Conservation (phyloP, 2,329 filamentous ascomycete genomes). For the Alternaria burnsii region DNA sequence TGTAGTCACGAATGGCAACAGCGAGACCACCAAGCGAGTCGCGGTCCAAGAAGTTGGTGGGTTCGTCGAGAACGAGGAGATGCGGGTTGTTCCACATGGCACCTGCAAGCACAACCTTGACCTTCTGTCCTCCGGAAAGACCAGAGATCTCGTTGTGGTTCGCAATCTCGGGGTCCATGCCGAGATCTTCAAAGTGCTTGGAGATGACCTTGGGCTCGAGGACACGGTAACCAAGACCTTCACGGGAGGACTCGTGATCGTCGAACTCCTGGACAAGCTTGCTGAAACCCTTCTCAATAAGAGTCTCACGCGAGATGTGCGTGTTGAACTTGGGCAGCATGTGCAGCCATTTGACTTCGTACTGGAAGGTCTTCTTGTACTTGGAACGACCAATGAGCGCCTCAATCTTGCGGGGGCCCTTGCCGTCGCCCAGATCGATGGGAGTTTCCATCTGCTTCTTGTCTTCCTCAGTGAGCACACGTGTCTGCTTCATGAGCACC, state of each 20-base stretch:
- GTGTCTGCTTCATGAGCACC: conserved; percentile 96
- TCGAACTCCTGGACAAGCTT: conserved; percentile 98
- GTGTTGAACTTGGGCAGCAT: conserved; percentile 93
- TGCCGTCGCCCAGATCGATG: conserved; percentile 85
- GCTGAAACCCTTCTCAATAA: conserved; percentile 83
- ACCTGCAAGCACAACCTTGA: conserved; percentile 96
- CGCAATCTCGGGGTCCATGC: conserved; percentile 95
- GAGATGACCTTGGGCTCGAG: conserved; percentile 93
- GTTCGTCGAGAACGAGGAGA: conserved; percentile 95
- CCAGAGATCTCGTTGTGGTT: conserved; percentile 99
- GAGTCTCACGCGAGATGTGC: conserved; percentile 90
- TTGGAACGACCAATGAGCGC: conserved; percentile 95
- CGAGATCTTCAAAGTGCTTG: conserved; percentile 97
- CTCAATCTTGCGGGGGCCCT: conserved; percentile 79
- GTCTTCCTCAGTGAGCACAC: conserved; percentile 84
- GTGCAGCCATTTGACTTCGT: conserved; percentile 93
- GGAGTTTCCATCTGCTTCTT: conserved; percentile 90
- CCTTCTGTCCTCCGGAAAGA: conserved; percentile 95
- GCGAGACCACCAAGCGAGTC: conserved; percentile 96
- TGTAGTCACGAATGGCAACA: conserved; percentile 98
- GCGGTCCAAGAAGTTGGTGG: conserved; percentile 98
- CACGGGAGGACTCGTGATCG: conserved; percentile 97
- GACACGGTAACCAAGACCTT: conserved; percentile 94
- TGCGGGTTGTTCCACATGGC: conserved; percentile 99
- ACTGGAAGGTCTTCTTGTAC: conserved; percentile 99